A percentile compares a stretch with the other conserved stretches of the same genome.
Conservation (phyloP, 2,329 filamentous ascomycete species). For the Alternaria triticina region DNA sequence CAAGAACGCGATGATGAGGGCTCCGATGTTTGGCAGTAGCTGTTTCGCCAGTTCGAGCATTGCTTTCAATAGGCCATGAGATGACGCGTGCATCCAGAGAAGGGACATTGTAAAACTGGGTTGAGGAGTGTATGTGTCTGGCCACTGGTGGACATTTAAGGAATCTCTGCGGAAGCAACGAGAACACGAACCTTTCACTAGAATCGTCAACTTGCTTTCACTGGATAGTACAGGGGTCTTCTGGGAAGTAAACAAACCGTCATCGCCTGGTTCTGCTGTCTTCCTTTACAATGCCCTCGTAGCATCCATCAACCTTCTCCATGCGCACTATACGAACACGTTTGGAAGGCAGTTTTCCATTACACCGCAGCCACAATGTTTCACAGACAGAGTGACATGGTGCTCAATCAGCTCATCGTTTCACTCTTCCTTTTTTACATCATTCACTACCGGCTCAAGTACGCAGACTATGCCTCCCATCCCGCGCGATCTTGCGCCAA, state of each 20-base stretch:
- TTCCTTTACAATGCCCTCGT: neutral
- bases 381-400: neutral
- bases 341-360: neutral
- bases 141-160: neutral
- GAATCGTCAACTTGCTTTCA: neutral
- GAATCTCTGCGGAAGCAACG: neutral
- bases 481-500: neutral
- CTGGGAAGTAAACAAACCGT: too few species aligned
- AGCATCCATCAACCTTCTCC: neutral
- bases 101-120: neutral
- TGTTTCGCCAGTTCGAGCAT: neutral
- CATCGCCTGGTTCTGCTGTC: neutral
- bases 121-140: neutral
- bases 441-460: neutral
- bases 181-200: neutral
- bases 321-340: neutral
- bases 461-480: neutral
- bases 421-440: neutral
- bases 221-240: neutral
- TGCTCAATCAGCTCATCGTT: neutral
- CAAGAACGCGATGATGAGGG: neutral
- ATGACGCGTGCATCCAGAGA: neutral
- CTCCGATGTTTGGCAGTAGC: neutral
- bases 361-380: neutral
- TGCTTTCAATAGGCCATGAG: neutral